Percentiles rank a stretch among this genome's conserved stretches.
Evolutionary conservation across 2,329 filamentous ascomycete genomes (phyloP).

Genomic region (Hypoxylon sp.): DNA sequence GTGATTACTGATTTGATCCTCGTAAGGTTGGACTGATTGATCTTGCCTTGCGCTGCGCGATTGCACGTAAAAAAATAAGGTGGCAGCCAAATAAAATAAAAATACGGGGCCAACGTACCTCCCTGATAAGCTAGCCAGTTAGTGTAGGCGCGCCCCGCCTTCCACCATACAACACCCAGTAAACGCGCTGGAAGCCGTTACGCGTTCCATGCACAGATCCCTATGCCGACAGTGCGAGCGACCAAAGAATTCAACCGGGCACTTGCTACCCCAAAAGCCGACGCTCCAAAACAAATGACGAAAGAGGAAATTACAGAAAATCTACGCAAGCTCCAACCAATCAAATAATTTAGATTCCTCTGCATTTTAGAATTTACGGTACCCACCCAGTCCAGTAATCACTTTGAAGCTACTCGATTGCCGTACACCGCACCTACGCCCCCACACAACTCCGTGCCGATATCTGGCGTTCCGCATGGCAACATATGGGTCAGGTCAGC

Average conservation of each 20-base stretch:
- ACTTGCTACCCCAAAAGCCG: slow-evolving; percentile 9
- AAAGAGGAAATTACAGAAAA: slow-evolving; percentile 35
- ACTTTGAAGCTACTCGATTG: slow-evolving; percentile 13
- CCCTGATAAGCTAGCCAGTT: slow-evolving; percentile 20
- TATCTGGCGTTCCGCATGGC: slow-evolving; percentile 11
- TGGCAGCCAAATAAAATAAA: slow-evolving; percentile 26
- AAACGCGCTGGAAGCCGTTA: slow-evolving; percentile 37
- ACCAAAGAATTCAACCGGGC: slow-evolving; percentile 7
- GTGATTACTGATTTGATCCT: slow-evolving; percentile 70
- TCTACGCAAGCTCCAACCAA: slow-evolving; percentile 24
- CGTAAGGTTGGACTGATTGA: slow-evolving; percentile 46
- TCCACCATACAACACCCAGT: slow-evolving; percentile 17
- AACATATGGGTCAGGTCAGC: slow-evolving; percentile 15
- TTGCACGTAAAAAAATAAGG: slow-evolving; percentile 32
- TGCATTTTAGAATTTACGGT: slow-evolving; percentile 21
- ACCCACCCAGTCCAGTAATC: neutral
- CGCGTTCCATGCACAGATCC: slow-evolving; percentile 39
- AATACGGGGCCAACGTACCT: slow-evolving; percentile 25
- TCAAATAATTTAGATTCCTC: slow-evolving; percentile 35
- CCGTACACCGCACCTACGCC: slow-evolving; percentile 10
- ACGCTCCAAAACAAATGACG: slow-evolving; percentile 33
- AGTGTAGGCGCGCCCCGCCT: slow-evolving; percentile 25
- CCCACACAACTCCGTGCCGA: slow-evolving; percentile 16
- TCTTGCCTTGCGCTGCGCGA: slow-evolving; percentile 42
- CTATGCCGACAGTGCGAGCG: slow-evolving; percentile 7